Conservation (phyloP, 225 moss, liverwort and hornwort genomes). For the Thuidium tamariscinum region DNA sequence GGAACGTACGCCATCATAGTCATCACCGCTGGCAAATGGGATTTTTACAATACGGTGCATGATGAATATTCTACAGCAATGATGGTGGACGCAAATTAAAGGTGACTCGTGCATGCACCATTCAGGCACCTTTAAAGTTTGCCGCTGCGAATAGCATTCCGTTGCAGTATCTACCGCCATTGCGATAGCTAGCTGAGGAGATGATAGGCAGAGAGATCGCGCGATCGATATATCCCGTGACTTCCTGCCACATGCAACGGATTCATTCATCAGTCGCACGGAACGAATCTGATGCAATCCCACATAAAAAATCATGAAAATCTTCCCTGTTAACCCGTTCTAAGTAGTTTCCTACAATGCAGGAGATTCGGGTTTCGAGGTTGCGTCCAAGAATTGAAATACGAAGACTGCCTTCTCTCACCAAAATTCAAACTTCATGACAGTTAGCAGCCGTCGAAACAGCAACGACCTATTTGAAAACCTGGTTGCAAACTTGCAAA, state of each 20-base stretch:
- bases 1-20: not conserved
- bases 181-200: not conserved
- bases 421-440: not conserved
- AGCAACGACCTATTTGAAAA: not conserved
- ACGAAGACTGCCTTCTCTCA: not conserved
- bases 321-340: not conserved
- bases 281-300: not conserved
- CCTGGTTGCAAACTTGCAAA: not conserved
- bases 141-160: not conserved
- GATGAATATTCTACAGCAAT: not conserved
- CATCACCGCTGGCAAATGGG: not conserved
- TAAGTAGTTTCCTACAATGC: not conserved
- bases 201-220: too few species aligned
- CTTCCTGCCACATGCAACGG: not conserved
- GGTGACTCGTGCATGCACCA: not conserved
- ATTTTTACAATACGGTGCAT: not conserved
- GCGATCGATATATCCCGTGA: not conserved
- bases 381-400: not conserved
- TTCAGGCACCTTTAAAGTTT: not conserved
- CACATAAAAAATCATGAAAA: not conserved
- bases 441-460: not conserved
- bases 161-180: conserved; percentile 3
- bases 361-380: not conserved
- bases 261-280: not conserved
- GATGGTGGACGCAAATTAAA: not conserved